Base-by-base conservation (phyloP, 352 stramenopile species). In the Globisporangium orthogonon region DNA sequence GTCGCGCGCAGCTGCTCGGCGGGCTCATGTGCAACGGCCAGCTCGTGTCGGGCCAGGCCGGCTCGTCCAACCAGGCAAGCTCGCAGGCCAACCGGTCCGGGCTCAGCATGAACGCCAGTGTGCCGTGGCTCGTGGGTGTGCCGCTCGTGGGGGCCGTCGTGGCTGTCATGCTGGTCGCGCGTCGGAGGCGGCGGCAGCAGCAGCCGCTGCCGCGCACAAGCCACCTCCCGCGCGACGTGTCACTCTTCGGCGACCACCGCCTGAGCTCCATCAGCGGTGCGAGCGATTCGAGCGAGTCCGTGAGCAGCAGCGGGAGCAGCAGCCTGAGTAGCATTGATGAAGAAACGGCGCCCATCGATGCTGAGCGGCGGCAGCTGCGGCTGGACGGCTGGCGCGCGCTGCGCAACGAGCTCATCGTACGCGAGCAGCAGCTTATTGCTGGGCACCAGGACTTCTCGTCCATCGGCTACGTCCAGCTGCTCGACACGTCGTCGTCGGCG, bases 351-450 rank as follows among this genome's bases (percentile, higher is more conserved):
- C 39, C 37, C 1, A 14, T 37, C 15, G 47, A 44, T 3, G 30
- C 31, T 15, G 56, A 53, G 2, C 17, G 35, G 18, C n/a, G 51
- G 7, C 23, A 23, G 39, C 48, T 49, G n/a, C 56, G 74, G 23
- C 62, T 87, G n/a, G 76, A 82, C 29, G 74, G 74, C 15, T 87
- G 77, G 77, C 71, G 74, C 35, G 73, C 74, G 1, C 67, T 79
- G 50, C 66, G 77, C 15, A 66, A 82, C 35, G 71, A 78, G 46
- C 53, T 86, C 56, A 71, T 83, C 52, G 64, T 71, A 35, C 76
- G 76, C 33, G 76, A 87, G 49, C 76, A 87, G 54, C 52, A 77
- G 40, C 65, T 74, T 17, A 56, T 62, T 4, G 56, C 63, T 13
- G 70, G 66, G 0, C 52, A 76, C 17, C 62, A 85, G 31, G 64